Evolutionary conservation across 1,284 basidiomycete species (phyloP).

Genomic region (Moniliella sp.): DNA sequence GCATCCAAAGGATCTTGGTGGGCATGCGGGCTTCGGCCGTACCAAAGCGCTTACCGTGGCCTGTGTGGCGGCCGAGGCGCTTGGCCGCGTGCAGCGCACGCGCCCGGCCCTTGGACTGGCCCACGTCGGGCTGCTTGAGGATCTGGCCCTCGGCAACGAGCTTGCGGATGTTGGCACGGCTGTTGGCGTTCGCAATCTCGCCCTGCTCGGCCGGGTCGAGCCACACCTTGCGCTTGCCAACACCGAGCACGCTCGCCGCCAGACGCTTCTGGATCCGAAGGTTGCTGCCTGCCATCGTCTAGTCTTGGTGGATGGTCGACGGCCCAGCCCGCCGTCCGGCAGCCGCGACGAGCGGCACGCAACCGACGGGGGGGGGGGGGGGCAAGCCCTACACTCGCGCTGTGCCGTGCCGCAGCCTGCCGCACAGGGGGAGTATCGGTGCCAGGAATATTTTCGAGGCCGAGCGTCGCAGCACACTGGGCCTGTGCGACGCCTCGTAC

Average conservation of each 20-base stretch:
- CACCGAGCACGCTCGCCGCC: constrained; percentile 82
- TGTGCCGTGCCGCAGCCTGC: too few relatives aligned
- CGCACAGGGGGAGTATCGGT: too few relatives aligned
- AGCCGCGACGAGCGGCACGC: too few relatives aligned
- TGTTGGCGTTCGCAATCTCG: constrained; percentile 97
- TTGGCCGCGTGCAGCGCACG: constrained; percentile 80
- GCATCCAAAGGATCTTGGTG: constrained; percentile 93
- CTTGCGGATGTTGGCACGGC: constrained; percentile 85
- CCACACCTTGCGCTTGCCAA: constrained; percentile 97
- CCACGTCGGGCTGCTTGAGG: constrained; percentile 81
- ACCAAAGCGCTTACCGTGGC: constrained; percentile 93
- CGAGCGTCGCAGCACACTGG: too few relatives aligned
- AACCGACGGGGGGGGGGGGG: too few relatives aligned
- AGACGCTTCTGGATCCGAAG: constrained; percentile 85
- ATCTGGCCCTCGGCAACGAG: constrained; percentile 76
- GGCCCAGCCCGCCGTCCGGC: too few relatives aligned
- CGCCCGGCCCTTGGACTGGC: constrained; percentile 88
- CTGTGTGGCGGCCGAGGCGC: constrained; percentile 92
- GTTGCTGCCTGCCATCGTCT: too few relatives aligned
- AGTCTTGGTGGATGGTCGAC: too few relatives aligned
- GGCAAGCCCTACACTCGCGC: too few relatives aligned
- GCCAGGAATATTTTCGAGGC: too few relatives aligned
- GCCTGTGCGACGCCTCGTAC: too few relatives aligned
- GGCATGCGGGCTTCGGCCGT: constrained; percentile 93
- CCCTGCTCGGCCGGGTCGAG: constrained; percentile 89